Conservation (phyloP, 31 red algal genomes). For the Odonthalia washingtoniensis region DNA sequence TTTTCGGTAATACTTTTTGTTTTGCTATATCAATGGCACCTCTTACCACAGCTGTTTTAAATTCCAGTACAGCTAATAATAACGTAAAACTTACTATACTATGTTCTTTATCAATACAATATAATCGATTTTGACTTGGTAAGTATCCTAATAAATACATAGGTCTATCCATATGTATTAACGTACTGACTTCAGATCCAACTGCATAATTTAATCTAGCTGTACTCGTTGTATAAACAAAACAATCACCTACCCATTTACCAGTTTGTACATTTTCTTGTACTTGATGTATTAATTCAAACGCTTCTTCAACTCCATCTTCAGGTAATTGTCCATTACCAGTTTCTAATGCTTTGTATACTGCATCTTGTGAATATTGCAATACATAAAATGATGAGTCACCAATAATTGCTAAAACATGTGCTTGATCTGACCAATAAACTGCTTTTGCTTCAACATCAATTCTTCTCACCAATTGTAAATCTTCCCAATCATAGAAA, state of each 20-base stretch:
- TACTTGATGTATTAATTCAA: slow-evolving; percentile 92
- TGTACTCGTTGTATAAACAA: slow-evolving; percentile 90
- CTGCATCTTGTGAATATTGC: slow-evolving; percentile 81
- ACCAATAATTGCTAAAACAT: slow-evolving; percentile 78
- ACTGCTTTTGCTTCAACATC: slow-evolving; percentile 89
- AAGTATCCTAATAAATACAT: slow-evolving; percentile 95
- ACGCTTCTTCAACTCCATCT: slow-evolving; percentile 97
- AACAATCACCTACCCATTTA: slow-evolving; percentile 97
- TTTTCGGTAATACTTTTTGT: slow-evolving; percentile 69
- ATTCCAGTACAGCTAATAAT: slow-evolving; percentile 88
- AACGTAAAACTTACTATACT: slow-evolving; percentile 86
- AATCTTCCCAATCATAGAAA: slow-evolving; percentile 98
- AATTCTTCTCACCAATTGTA: slow-evolving; percentile 91
- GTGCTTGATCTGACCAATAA: slow-evolving; percentile 90
- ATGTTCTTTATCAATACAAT: slow-evolving; percentile 90
- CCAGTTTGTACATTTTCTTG: slow-evolving; percentile 83
- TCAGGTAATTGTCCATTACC: slow-evolving; percentile 65
- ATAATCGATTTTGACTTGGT: slow-evolving; percentile 87
- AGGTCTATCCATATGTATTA: slow-evolving; percentile 94
- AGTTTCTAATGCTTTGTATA: slow-evolving; percentile 79
- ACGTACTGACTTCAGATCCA: slow-evolving; percentile 82
- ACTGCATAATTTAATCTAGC: slow-evolving; percentile 86
- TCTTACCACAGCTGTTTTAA: slow-evolving; percentile 87
- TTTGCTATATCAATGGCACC: slow-evolving; percentile 77
- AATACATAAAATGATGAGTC: slow-evolving; percentile 92